Base-by-base conservation (phyloP, 352 stramenopile species). In the Globisporangium orthogonon region DNA sequence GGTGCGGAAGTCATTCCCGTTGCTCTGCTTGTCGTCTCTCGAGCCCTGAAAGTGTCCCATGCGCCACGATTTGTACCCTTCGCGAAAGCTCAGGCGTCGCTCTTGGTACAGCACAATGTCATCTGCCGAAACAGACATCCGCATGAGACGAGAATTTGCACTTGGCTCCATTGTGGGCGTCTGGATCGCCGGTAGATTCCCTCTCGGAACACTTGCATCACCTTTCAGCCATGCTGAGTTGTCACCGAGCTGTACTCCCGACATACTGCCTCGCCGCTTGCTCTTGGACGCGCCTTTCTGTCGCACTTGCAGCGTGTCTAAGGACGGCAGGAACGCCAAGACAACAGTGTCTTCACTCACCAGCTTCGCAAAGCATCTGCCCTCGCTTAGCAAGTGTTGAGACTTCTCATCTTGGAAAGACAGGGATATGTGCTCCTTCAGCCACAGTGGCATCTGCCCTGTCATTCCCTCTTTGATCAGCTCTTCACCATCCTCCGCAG, bases 81-180 rank as follows among this genome's bases (percentile, higher is more conserved):
- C 83, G 5, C 83, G 78, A 49, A 94, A 94, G 47, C 78, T 91
- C 6, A 76, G 67, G 29, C 83, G 79, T 0, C 81, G 69, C 43
- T 94, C 81, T 69, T 91, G 80, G 54, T 91, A 94, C 40, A 94
- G 33, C 3, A 94, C 81, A 62, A 94, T 91, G 61, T 94, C 83
- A 50, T 94, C 83, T 1, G 81, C 81, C 35, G 83, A 94, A 7
- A 83, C 76, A 7, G 83, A 86, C 72, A 90, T 89, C 29, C 78
- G 67, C 65, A 49, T 62, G 47, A 50, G 53, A 46, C 17, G 71
- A 66, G 59, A 84, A 65, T 50, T 76, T 54, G 49, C 77, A 58
- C 31, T 65, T 40, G 60, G 60, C 33, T 58, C 50, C 5, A 63
- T 47, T 6, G 50, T 35, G 7, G 60, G 4, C 31, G 47, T 58